Conservation (phyloP, 2,329 filamentous ascomycete species). For the Didymella lethalis region DNA sequence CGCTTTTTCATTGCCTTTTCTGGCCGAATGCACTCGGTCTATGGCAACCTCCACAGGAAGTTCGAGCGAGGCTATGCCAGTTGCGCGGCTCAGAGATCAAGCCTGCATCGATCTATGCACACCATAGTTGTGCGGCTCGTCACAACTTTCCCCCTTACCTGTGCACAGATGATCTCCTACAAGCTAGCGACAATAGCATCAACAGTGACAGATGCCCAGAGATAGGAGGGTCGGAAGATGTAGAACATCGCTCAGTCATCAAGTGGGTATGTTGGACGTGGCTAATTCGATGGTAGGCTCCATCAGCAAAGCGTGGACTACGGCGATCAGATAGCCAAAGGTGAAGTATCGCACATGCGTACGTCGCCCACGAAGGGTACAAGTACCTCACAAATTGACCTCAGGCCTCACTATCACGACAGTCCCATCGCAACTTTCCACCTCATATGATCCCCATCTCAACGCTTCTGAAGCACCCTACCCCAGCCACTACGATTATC, state of each 20-base stretch:
- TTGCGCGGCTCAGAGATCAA: background rate
- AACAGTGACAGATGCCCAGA: conserved; percentile 6
- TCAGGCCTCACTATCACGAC: background rate
- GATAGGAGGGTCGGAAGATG: background rate
- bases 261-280: background rate
- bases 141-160: background rate
- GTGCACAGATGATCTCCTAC: background rate
- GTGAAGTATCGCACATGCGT: background rate
- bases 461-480: too few species aligned
- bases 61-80: background rate
- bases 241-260: background rate
- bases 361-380: background rate
- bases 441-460: background rate
- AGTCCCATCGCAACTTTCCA: background rate
- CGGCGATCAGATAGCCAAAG: background rate
- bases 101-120: background rate
- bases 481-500: background rate
- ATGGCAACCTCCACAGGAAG: background rate
- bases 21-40: background rate
- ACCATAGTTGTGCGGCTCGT: background rate
- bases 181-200: background rate
- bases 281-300: background rate
- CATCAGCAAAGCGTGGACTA: background rate
- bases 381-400: background rate
- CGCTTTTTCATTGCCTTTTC: conserved; percentile 11